These are phyloP conservation scores for Mycena galericulata DNA, from an alignment of 768 basidiomycete species.

Conservation along the genomic window DNA sequence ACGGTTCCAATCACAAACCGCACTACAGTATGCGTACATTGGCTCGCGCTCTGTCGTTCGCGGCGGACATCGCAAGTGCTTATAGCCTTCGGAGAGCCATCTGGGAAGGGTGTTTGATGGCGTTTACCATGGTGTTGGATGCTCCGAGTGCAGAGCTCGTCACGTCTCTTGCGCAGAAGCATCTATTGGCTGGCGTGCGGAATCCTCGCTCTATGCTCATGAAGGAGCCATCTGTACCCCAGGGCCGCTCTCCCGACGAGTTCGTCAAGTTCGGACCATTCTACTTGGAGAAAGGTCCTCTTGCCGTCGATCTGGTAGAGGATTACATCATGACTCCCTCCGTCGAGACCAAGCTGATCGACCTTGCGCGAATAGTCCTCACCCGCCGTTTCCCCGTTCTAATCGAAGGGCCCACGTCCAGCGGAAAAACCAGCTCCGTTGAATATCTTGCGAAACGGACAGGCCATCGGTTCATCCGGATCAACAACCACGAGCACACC, in stretches of 20 bases:
- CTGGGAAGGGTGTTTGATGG: constrained; percentile 98
- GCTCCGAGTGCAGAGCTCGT: constrained; percentile 75
- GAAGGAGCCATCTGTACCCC: constrained; percentile 72
- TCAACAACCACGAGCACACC: constrained; percentile 99
- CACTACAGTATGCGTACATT: constrained; percentile 99
- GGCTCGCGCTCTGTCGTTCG: constrained; percentile 89
- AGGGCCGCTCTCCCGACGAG: constrained; percentile 57
- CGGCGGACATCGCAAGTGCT: constrained; percentile 79
- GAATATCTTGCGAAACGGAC: constrained; percentile 95
- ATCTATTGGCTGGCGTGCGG: constrained; percentile 82
- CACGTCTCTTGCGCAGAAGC: constrained; percentile 74
- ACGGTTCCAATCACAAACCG: constrained; percentile 92
- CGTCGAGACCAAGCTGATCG: constrained; percentile 92
- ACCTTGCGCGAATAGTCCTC: constrained; percentile 91
- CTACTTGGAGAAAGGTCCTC: constrained; percentile 84
- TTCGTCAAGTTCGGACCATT: constrained; percentile 92
- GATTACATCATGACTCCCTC: constrained; percentile 97
- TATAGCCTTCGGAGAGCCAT: constrained; percentile 89
- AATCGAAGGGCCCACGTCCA: constrained; percentile 98
- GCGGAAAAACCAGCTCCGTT: constrained; percentile 96
- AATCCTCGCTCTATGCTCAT: constrained; percentile 82
- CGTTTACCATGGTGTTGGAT: constrained; percentile 96
- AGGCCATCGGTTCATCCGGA: constrained; percentile 95
- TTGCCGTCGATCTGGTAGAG: constrained; percentile 71
- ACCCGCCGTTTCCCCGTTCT: constrained; percentile 93